phyloP scores from a whole-genome alignment of 768 basidiomycete species.

The Tylopilus felleus region DNA sequence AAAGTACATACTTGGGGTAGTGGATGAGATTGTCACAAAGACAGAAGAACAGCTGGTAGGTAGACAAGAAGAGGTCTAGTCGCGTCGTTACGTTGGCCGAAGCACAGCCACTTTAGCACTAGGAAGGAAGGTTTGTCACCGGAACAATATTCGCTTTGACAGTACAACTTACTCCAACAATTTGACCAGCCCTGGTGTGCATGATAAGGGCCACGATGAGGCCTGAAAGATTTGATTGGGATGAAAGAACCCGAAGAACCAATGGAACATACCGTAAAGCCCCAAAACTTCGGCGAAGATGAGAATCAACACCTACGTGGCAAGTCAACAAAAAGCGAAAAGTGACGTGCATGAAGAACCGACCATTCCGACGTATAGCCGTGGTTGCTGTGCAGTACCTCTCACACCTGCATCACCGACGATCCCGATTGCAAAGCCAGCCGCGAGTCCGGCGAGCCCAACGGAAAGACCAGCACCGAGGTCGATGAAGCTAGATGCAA shows the following conservation, averaged over 20 bases:
- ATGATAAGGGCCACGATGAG: constrained; percentile 93
- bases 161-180: constrained; percentile 12
- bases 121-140: background rate
- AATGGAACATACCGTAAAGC: constrained; percentile 62
- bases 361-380: constrained; percentile 93
- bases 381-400: constrained; percentile 94
- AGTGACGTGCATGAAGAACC: constrained; percentile 18
- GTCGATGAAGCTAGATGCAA: constrained; percentile 91
- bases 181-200: constrained; percentile 64
- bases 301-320: constrained; percentile 83
- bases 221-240: constrained; percentile 34
- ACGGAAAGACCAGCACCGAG: constrained; percentile 92
- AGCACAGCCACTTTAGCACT: constrained; percentile 24
- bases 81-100: constrained; percentile 4
- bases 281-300: constrained; percentile 96
- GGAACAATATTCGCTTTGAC: background rate
- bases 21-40: constrained; percentile 5
- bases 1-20: background rate
- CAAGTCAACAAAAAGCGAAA: constrained; percentile 1
- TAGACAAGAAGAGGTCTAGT: constrained; percentile 12
- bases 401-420: constrained; percentile 99
- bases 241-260: background rate
- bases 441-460: constrained; percentile 91
- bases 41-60: background rate
- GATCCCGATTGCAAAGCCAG: constrained; percentile 97